These are phyloP conservation scores for Chlorella vulgaris DNA, from an alignment of 139 green algal species.

Conservation along the genomic window DNA sequence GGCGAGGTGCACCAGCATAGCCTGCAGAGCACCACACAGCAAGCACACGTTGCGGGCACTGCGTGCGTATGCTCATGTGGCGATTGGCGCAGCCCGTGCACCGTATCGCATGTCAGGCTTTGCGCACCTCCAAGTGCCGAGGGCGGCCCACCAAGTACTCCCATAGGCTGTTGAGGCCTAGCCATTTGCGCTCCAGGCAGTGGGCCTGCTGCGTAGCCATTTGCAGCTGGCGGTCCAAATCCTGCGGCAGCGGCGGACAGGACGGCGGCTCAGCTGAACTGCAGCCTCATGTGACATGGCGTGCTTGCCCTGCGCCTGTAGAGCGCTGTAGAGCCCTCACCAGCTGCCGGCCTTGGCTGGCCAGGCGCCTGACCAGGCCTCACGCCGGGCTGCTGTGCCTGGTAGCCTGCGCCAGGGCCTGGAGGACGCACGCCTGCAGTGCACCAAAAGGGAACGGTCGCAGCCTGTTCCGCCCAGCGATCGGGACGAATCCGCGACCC, in stretches of 20 bases:
- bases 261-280: neutral
- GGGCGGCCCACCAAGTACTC: neutral
- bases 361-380: neutral
- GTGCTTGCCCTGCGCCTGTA: neutral
- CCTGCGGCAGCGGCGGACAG: neutral
- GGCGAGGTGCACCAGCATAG: slow-evolving; percentile 1
- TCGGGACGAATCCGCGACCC: neutral
- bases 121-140: neutral
- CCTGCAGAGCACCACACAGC: neutral
- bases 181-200: neutral
- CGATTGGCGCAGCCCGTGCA: too few species aligned
- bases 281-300: neutral
- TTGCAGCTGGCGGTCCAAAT: neutral
- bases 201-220: slow-evolving; percentile 2
- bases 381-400: slow-evolving; percentile 14
- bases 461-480: neutral
- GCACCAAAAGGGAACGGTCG: neutral
- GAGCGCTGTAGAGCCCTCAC: neutral
- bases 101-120: too few species aligned
- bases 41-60: neutral
- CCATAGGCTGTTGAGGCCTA: neutral
- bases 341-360: neutral
- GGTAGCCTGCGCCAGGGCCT: slow-evolving; percentile 4
- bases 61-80: neutral
- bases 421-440: slow-evolving; percentile 2